Evolutionary conservation across 78 protist genomes (phyloP).

Genomic region (slime mould (Dictyostelium discoideum)): DNA sequence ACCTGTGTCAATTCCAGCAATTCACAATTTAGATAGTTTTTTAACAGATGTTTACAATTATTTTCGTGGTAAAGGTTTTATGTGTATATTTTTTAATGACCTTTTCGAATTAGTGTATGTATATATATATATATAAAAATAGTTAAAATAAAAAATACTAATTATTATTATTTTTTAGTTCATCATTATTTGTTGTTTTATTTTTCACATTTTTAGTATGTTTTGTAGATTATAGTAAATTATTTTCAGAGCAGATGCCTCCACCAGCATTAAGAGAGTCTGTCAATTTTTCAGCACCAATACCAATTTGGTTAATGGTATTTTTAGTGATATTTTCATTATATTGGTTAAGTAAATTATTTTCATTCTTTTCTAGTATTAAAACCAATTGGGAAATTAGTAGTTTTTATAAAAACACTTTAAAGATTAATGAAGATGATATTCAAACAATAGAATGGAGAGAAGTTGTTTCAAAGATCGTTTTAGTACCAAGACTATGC

Average conservation of each 20-base stretch:
- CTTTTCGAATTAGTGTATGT: constrained; percentile 68
- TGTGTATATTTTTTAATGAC: constrained; percentile 29
- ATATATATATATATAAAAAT: not conserved
- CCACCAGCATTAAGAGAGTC: not conserved
- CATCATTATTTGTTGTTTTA: constrained; percentile 72
- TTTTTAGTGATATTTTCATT: constrained; percentile 41
- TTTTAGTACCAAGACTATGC: constrained; percentile 75
- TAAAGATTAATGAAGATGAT: constrained; percentile 48
- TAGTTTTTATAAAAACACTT: constrained; percentile 21
- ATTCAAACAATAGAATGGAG: constrained; percentile 79
- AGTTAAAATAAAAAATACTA: not conserved
- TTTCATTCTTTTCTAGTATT: not conserved
- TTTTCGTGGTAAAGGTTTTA: constrained; percentile 74
- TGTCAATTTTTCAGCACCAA: constrained; percentile 9
- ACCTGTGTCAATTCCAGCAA: constrained; percentile 23
- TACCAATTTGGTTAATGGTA: constrained; percentile 56
- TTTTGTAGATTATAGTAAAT: constrained; percentile 43
- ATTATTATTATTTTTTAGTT: constrained; percentile 8
- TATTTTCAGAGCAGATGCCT: not conserved
- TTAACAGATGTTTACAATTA: constrained; percentile 73
- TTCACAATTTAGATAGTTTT: constrained; percentile 68
- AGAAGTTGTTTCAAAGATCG: constrained; percentile 42
- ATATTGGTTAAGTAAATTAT: constrained; percentile 48
- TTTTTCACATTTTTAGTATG: constrained; percentile 77
- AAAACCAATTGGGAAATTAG: constrained; percentile 21